Evolutionary conservation across 495 filamentous ascomycete genomes (phyloP), one percentile per base, ranked within the genome.

Genomic region (Tricharina praecox): DNA sequence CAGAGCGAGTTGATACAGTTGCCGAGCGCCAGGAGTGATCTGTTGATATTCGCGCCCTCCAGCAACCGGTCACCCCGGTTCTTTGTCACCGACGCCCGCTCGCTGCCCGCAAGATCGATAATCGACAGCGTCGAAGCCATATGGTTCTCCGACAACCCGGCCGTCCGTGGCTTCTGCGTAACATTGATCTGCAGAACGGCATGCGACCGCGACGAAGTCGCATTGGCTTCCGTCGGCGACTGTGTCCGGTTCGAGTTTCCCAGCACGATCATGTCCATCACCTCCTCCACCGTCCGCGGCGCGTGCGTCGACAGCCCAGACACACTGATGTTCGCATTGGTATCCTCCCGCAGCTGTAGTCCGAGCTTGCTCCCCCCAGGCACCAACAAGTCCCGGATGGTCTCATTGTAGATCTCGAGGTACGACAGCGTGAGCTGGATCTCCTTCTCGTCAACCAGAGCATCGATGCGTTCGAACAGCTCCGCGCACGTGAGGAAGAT

Each of bases 401-500:
- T 96, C 64, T 99, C 90, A 60, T 99, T 99, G 69, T 99, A 99
- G 38, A 99, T 99, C 61, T 99, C 90, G 13, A 99, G 74, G 62
- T 96, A 99, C 0, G 87, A 95, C 9, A 99, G 77, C 0, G 86
- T 85, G 26, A 99, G 64, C 56, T 95, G 86, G 15, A 85, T 88
- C 13, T 77, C 69, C 59, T 96, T 96, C 49, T 95, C 86, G 42
- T 76, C 73, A 32, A 76, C 77, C 32, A 81, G 66, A 32, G 95
- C 92, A n/a, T 72, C 66, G 50, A 99, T 95, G 56, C 84, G 79
- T 64, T 96, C 88, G 57, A 94, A 99, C 2, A 99, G 69, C 62
- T 99, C 90, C 61, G 95, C 88, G 85, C 95, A 96, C 0, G 90
- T 96, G 45, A 99, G 65, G 64, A 96, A 99, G 60, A 99, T 99